Base-by-base conservation (phyloP, 2,329 filamentous ascomycete genomes). In the Pseudonectria foliicola region DNA sequence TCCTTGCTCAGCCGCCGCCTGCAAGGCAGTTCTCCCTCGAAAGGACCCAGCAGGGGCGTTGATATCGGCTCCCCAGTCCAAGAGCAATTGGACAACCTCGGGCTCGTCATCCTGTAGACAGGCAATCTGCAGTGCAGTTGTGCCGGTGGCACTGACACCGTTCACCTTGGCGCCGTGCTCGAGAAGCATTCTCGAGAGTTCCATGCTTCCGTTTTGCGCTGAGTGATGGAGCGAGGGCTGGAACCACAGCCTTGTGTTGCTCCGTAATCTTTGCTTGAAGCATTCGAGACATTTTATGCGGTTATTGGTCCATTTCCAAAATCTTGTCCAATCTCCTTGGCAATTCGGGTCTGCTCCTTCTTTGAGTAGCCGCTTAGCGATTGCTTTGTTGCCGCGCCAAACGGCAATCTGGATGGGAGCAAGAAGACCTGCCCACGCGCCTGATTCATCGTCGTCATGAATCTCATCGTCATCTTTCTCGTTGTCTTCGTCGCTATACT, bases 261-360 rank as follows among this genome's bases (percentile, higher is more conserved):
- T 21, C 18, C 8, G 5, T 8, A 21, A 21, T 21, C 18, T 21
- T 21, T 8, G 18, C 26, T 27, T 21, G 14, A 35, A 24, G 16
- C 28, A 27, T 8, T 27, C 7, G n/a, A 24, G 25, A 15, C 13
- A 15, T 4, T 29, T 25, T 5, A 24, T 18, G 15, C 16, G 26
- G 11, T 29, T 49, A 41, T 42, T 45, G 18, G 8, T 21, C 5
- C 8, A 5, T 21, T 8, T 21, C 18, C 18, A 21, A 21, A 21
- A 21, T 8, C 5, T 8, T 21, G 18, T 21, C 18, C 18, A 21
- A 8, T 21, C 8, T 21, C 18, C 18, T 8, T 21, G 18, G 18
- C 8, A 21, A 29, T 58, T 56, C 8, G 60, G 41, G 16, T 53
- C 45, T 1, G 53, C 57, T 1, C 56, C 52, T 3, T 46, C 49